Conservation (phyloP, 116 monocot species). For the Dioscorea cayenensis region DNA sequence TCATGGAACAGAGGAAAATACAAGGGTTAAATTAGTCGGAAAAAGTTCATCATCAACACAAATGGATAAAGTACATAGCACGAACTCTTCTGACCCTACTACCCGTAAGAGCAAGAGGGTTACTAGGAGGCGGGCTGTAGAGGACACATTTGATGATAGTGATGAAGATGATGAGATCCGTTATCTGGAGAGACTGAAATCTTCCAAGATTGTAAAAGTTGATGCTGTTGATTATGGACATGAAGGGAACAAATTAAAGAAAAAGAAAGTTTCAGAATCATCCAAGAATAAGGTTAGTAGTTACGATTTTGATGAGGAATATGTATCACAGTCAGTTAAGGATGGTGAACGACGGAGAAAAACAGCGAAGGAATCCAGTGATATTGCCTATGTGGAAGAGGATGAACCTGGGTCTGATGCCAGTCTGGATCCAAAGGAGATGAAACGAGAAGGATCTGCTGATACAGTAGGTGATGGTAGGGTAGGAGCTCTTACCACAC, state of each 20-base stretch:
- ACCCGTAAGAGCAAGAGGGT: conserved; percentile 72
- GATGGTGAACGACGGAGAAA: conserved; percentile 25
- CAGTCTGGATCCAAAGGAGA: conserved; percentile 27
- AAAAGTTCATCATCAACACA: conserved; percentile 17
- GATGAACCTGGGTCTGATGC: conserved; percentile 42
- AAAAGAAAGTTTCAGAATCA: conserved; percentile 10
- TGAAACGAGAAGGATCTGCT: conserved; percentile 14
- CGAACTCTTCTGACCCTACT: conserved; percentile 32
- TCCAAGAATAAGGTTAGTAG: conserved; percentile 7
- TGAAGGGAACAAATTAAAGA: conserved; percentile 14
- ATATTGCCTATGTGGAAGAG: conserved; percentile 43
- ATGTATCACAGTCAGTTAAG: conserved; percentile 19
- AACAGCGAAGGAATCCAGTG: conserved; percentile 30
- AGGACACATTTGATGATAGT: conserved; percentile 44
- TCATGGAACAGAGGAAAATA: conserved; percentile 9
- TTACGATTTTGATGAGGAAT: conserved; percentile 47
- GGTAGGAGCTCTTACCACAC: conserved; percentile 64
- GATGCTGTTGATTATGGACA: conserved; percentile 15
- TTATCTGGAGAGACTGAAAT: conserved; percentile 47
- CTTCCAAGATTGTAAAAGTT: conserved; percentile 19
- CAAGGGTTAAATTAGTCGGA: conserved; percentile 4
- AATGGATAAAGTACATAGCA: not conserved
- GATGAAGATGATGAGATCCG: conserved; percentile 52
- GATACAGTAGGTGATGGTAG: conserved; percentile 24
- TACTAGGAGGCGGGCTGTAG: conserved; percentile 49